phyloP scores from a whole-genome alignment of 2,329 filamentous ascomycete genomes.

The Aureobasidium vineae region DNA sequence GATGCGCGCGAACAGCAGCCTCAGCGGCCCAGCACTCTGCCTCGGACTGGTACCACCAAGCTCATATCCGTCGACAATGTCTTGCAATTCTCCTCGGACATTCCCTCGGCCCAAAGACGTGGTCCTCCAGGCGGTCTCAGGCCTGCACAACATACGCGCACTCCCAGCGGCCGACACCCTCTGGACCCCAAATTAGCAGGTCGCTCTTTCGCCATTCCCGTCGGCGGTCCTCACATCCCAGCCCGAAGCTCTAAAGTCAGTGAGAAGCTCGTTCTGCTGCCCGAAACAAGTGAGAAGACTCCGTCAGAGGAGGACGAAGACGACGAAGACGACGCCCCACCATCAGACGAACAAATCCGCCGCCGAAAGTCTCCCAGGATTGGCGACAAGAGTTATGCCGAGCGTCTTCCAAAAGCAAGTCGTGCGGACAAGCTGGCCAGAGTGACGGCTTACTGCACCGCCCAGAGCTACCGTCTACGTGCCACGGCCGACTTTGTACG shows the following conservation, averaged over 20 bases:
- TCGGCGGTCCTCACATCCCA: slow-evolving; percentile 58
- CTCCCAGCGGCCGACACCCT: slow-evolving; percentile 53
- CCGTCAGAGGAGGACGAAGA: slow-evolving; percentile 42
- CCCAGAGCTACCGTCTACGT: slow-evolving; percentile 87
- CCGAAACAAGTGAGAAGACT: slow-evolving; percentile 65
- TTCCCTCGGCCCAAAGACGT: slow-evolving; percentile 89
- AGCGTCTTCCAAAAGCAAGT: slow-evolving; percentile 83
- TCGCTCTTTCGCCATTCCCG: slow-evolving; percentile 50
- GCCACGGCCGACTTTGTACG: slow-evolving; percentile 85
- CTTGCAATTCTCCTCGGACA: slow-evolving; percentile 88
- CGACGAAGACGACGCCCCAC: slow-evolving; percentile 52
- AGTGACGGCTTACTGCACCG: slow-evolving; percentile 94
- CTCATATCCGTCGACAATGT: slow-evolving; percentile 89
- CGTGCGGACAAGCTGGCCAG: slow-evolving; percentile 71
- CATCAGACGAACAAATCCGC: slow-evolving; percentile 66
- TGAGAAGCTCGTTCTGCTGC: slow-evolving; percentile 93
- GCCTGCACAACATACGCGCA: slow-evolving; percentile 48
- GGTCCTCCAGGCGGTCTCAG: slow-evolving; percentile 58
- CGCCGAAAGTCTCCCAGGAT: slow-evolving; percentile 60
- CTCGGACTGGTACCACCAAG: slow-evolving; percentile 56
- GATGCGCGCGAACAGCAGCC: slow-evolving; percentile 53
- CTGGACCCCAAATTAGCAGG: slow-evolving; percentile 57
- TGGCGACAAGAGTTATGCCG: slow-evolving; percentile 84
- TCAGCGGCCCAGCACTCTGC: slow-evolving; percentile 40
- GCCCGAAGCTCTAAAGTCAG: slow-evolving; percentile 90